These are phyloP conservation scores for Metschnikowia peoriensis DNA, from an alignment of 805 yeast genomes.

Conservation along the genomic window DNA sequence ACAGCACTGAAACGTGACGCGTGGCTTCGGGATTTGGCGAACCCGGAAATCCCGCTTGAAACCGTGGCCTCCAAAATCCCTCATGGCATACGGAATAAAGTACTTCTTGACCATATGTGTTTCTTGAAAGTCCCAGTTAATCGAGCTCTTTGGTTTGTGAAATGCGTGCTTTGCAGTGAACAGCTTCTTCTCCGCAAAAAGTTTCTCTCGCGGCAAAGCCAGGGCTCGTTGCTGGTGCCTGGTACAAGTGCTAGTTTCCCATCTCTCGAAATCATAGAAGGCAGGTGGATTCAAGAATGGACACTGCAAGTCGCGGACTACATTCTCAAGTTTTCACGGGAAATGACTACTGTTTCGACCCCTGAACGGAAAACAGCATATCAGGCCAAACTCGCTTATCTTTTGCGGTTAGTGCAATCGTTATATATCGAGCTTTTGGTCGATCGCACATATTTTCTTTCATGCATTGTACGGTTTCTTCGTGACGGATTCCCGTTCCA, in stretches of 20 bases:
- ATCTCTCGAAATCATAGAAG: constrained; percentile 39
- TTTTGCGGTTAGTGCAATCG: constrained; percentile 57
- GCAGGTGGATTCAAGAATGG: constrained; percentile 83
- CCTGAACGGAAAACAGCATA: constrained; percentile 36
- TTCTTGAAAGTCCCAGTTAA: constrained; percentile 64
- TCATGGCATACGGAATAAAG: constrained; percentile 79
- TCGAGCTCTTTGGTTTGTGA: constrained; percentile 90
- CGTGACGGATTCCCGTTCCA: constrained; percentile 34
- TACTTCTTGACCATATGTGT: constrained; percentile 71
- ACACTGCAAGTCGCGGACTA: constrained; percentile 74
- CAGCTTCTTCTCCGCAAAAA: constrained; percentile 33
- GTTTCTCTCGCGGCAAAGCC: constrained; percentile 21
- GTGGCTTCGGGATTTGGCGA: constrained; percentile 82
- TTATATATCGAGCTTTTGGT: constrained; percentile 68
- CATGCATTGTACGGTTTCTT: constrained; percentile 60
- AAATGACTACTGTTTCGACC: constrained; percentile 25
- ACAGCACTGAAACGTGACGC: constrained; percentile 82
- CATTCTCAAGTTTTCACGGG: constrained; percentile 50
- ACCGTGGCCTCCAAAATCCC: constrained; percentile 79
- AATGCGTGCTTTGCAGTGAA: constrained; percentile 75
- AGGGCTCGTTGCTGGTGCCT: constrained; percentile 1
- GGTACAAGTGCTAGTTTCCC: background rate
- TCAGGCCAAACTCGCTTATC: constrained; percentile 56
- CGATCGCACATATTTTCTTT: constrained; percentile 58
- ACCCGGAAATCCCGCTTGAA: constrained; percentile 61